Conservation (phyloP, 1,139 yeast species). For the Candida labiduridarum region DNA sequence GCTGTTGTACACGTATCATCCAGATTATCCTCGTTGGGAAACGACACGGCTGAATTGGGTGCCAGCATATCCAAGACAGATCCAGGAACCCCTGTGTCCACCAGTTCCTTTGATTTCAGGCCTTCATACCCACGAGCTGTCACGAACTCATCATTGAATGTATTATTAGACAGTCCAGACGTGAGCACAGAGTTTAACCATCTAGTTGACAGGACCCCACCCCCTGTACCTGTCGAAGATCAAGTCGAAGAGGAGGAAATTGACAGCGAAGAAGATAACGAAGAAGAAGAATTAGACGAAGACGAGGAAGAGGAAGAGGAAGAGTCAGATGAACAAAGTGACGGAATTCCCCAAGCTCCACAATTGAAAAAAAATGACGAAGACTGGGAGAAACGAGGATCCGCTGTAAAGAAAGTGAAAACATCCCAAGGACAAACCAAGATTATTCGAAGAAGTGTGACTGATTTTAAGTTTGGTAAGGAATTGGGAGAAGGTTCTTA, state of each 20-base stretch:
- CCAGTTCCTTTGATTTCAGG: constrained; percentile 31
- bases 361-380: constrained; percentile 16
- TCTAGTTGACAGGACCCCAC: constrained; percentile 15
- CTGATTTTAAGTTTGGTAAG: constrained; percentile 85
- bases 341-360: not conserved
- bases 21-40: constrained; percentile 30
- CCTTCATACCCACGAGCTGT: constrained; percentile 22
- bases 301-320: constrained; percentile 6
- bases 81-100: constrained; percentile 32
- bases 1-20: constrained; percentile 31
- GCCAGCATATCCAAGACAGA: constrained; percentile 24
- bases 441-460: constrained; percentile 61
- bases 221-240: not conserved
- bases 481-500: constrained; percentile 95
- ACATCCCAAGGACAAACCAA: constrained; percentile 18
- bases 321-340: constrained; percentile 9
- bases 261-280: constrained; percentile 14
- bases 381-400: constrained; percentile 42
- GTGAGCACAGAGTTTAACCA: constrained; percentile 18
- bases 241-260: not conserved
- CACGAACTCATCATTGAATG: constrained; percentile 42
- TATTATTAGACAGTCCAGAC: constrained; percentile 36
- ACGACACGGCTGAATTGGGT: constrained; percentile 16
- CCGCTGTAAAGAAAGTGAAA: constrained; percentile 34
- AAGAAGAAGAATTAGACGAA: constrained; percentile 15